These are phyloP conservation scores for Micractinium conductrix DNA, from an alignment of 139 green algal genomes.

Conservation along the genomic window DNA sequence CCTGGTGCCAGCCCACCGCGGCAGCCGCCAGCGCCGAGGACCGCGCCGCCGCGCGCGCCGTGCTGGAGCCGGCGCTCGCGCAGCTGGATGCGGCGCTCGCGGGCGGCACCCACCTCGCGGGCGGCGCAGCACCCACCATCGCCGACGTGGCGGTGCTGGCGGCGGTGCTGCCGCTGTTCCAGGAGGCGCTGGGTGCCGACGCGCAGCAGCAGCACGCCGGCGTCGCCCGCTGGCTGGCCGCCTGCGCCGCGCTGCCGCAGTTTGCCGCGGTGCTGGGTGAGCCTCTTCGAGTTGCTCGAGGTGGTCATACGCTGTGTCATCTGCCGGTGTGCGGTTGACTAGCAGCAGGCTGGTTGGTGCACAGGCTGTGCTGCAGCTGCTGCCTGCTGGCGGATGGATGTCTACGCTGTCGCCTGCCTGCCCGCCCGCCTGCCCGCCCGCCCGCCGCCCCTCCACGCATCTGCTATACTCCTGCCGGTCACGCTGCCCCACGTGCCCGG, in stretches of 20 bases:
- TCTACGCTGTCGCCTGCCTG: neutral
- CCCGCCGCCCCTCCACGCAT: no score
- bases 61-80: slow-evolving; percentile 37
- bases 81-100: slow-evolving; percentile 46
- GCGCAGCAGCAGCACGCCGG: slow-evolving; percentile 38
- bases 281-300: no score
- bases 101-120: slow-evolving; percentile 32
- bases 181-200: slow-evolving; percentile 57
- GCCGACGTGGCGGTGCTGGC: slow-evolving; percentile 59
- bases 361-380: neutral
- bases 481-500: neutral
- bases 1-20: slow-evolving; percentile 64
- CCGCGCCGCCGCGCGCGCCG: slow-evolving; percentile 6
- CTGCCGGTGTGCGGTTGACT: neutral
- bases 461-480: slow-evolving; percentile 20
- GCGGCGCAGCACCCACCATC: slow-evolving; percentile 46
- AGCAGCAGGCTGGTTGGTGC: neutral
- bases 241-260: slow-evolving; percentile 26
- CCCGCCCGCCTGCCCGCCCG: neutral
- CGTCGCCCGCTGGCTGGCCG: slow-evolving; percentile 50
- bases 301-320: no score
- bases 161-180: slow-evolving; percentile 55
- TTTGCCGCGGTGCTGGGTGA: slow-evolving; percentile 63
- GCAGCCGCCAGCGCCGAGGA: slow-evolving; percentile 24
- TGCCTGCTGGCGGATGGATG: neutral